Evolutionary conservation across 345 rosid species (phyloP), one percentile per base, ranked within the genome.

Genomic region (Carallia pectinifolia): DNA sequence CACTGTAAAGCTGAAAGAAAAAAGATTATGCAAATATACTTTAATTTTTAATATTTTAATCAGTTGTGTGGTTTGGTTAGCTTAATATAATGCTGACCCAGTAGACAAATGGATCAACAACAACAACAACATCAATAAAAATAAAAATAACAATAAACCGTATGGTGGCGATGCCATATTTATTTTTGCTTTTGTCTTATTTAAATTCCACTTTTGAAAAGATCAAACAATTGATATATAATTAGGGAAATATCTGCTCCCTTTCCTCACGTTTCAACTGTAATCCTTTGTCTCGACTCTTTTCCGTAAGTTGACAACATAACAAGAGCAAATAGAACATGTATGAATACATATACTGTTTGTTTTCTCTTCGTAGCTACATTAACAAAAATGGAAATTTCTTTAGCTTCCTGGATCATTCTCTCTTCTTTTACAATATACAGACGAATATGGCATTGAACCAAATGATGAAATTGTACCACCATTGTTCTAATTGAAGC

Each of bases 261-360:
- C 50, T 44, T 3, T 44, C 50, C 0, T 44, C 50, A 13, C 50
- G 10, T 44, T 15, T 44, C 4, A 15, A 3, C 9, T 54, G 52
- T 34, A 37, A 38, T 55, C 29, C 31, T 37, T 67, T 67, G 53
- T 54, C 62, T 37, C 52, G 17, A 15, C 53, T 55, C 53, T 23
- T 55, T 55, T 67, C 2, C 27, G 53, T 27, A 27, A 65, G 61
- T 53, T 54, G 70, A 15, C 19, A 54, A 54, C 70, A 54, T 23
- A 54, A 60, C 36, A 12, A 33, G 16, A 64, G 53, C 17, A 10
- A 29, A 37, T 50, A 54, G 16, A 67, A 23, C 34, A 17, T 67
- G 34, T 8, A 53, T 53, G 19, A 66, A 33, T 53, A 48, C 48
- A 15, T 53, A 6, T 23, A 23, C 23, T 23, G 23, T 23, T 10